Evolutionary conservation across 495 filamentous ascomycete species (phyloP), one percentile per base, ranked within the genome.

Genomic region (Aspergillus sparsus): DNA sequence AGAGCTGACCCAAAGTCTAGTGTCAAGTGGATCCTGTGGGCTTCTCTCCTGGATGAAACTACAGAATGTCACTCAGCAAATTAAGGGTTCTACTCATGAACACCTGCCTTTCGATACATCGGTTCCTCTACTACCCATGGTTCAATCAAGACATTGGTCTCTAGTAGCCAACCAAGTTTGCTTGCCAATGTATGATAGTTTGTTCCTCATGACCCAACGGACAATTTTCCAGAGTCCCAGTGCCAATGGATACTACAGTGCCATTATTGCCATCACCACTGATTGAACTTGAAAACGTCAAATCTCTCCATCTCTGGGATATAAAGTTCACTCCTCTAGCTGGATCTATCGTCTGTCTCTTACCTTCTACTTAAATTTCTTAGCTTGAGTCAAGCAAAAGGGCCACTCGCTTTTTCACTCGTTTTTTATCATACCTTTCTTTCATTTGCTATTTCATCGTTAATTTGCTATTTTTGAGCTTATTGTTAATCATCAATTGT

Each of bases 361-460:
- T 56, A 56, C 63, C 54, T 58, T 57, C 49, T 51, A 57, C 51
- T 47, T 53, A 21, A 57, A 49, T 31, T 55, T 57, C 50, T 27
- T 27, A 27, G 21, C 21, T 27, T 27, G 21, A 27, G 55, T 58
- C 53, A 39, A 35, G 62, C 52, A 56, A 46, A 64, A 60, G 58
- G 55, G 68, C 64, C 50, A 55, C 68, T 69, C 66, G 45, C 49
- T 60, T 27, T 61, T 75, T 74, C 75, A 69, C 59, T 76, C 75
- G 75, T 77, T 77, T 66, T 37, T 65, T 57, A 57, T 53, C 59
- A 65, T 54, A 66, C 67, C 44, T 62, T 66, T 61, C 59, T 55
- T 35, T 49, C 59, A 42, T 63, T 16, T 63, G 21, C 3, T 27
- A 1, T 46, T 51, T 41, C 41, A 7, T 56, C 53, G 32, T 52